Base-by-base conservation (phyloP, 2,329 filamentous ascomycete species). In the Drechslerella coelobrocha region DNA sequence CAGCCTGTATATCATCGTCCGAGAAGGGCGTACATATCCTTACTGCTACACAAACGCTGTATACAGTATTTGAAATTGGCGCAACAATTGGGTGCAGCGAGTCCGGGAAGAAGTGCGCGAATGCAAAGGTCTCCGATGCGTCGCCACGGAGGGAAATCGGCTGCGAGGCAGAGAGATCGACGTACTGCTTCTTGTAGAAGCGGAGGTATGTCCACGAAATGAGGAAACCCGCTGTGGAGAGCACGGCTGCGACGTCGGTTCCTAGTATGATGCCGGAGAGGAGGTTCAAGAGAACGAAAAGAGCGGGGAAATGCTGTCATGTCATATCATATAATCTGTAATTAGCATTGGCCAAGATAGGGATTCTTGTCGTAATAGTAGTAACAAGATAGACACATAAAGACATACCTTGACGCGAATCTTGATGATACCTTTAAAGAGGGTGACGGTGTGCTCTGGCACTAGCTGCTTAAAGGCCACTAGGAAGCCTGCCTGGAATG, bases 391-490 rank as follows among this genome's bases (percentile, higher is more conserved):
- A 17, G n/a, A 21, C 12, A 17, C 10, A 9, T 86, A 86, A 75
- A 88, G 86, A 51, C 85, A 82, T 61, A 72, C 68, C 17, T 86
- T 86, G 60, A 99, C 92, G 75, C 93, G 90, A 79, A 97, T 87
- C 69, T 94, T 96, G 68, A 97, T 79, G 72, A 96, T 82, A 73
- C 92, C 92, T 73, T 89, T 89, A 81, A 96, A 93, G 66, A 99
- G 86, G 2, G 93, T 94, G 57, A 97, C 93, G 9, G 94, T 99
- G 79, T 99, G 94, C 72, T 96, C 92, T 21, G 94, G 94, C 34
- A 97, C 89, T 53, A 99, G 90, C 80, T 99, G 94, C 81, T 96
- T 97, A 81, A 97, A 96, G 60, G 93, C 91, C 76, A 97, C 91
- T 72, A 99, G 89, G 81, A 97, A 97, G 72, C 90, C 88, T 50